A percentile compares a stretch with the other conserved stretches of the same genome.
These are phyloP conservation scores for Debaryomyces fabryi DNA, from an alignment of 1,139 yeast genomes.

Conservation along the genomic window DNA sequence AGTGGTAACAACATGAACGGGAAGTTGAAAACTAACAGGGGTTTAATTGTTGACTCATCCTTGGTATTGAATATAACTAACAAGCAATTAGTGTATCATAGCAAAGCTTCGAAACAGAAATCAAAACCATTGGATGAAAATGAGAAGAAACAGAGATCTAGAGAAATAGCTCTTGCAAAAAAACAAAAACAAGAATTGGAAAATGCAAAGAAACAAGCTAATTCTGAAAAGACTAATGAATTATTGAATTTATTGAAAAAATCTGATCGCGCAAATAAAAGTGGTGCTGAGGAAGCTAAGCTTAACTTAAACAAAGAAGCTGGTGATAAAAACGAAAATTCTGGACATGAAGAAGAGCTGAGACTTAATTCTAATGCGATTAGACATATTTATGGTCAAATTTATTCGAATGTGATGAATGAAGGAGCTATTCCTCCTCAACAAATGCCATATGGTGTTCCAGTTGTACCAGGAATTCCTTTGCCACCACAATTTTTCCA, in stretches of 20 bases:
- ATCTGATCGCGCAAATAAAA: conserved; percentile 19
- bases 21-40: conserved; percentile 75
- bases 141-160: conserved; percentile 24
- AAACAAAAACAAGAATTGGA: conserved; percentile 17
- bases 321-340: conserved; percentile 8
- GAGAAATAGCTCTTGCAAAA: conserved; percentile 25
- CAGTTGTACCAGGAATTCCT: conserved; percentile 21
- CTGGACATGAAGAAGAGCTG: conserved; percentile 20
- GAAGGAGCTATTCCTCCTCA: conserved; percentile 35
- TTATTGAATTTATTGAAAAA: conserved; percentile 41
- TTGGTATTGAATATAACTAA: conserved; percentile 76
- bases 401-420: conserved; percentile 46
- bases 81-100: conserved; percentile 75
- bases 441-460: conserved; percentile 24
- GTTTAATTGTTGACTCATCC: conserved; percentile 80
- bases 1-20: conserved; percentile 86
- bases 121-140: conserved; percentile 31
- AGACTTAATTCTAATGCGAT: conserved; percentile 42
- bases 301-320: conserved; percentile 9
- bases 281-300: conserved; percentile 16
- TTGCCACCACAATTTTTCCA: conserved; percentile 41
- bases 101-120: conserved; percentile 60
- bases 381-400: conserved; percentile 53
- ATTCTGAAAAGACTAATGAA: conserved; percentile 29
- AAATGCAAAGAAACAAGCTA: conserved; percentile 11